Evolutionary conservation across 805 yeast genomes (phyloP), one percentile per base, ranked within the genome.

Genomic region (Spathaspora gorwiae): DNA sequence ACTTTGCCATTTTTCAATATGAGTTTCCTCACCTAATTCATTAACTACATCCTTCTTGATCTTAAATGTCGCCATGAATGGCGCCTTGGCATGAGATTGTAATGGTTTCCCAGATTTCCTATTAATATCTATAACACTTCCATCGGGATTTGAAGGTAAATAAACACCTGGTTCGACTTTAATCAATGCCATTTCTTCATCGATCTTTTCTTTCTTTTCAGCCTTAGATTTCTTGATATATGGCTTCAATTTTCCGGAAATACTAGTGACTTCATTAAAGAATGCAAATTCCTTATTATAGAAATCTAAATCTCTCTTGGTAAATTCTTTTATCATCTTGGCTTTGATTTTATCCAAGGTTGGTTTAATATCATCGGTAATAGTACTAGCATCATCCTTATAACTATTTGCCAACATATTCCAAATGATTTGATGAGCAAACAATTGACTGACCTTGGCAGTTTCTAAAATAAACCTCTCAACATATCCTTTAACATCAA

Each of bases 401-500:
- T 79, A 94, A 50, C 90, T 80, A 60, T 95, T 94, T 1, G 99
- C 98, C 57, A 85, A 66, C 87, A 94, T 89, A 59, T 94, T 94
- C 99, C 99, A 94, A 45, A 94, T 89, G 52, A 94, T 90, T 65
- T 94, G 99, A 64, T 94, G 99, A 0, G 98, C 90, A 73, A 94
- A 94, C 50, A 92, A 71, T 53, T 87, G 95, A 26, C 94, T 84
- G 11, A 90, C 87, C 59, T 85, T 83, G 1, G 96, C 97, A 1
- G 97, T 88, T 61, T 94, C 98, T 45, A 92, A 68, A 51, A 94
- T 90, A 60, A 87, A 88, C 54, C 89, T 77, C 54, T 87, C 89
- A 38, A 92, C 95, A 55, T 89, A 90, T 0, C 97, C 98, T 38
- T 79, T 70, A 9, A 65, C 65, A 61, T 94, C 99, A 61, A 83